Evolutionary conservation across 331 rosid genomes (phyloP), one percentile per base, ranked within the genome.

Genomic region (Rosa hybrid): DNA sequence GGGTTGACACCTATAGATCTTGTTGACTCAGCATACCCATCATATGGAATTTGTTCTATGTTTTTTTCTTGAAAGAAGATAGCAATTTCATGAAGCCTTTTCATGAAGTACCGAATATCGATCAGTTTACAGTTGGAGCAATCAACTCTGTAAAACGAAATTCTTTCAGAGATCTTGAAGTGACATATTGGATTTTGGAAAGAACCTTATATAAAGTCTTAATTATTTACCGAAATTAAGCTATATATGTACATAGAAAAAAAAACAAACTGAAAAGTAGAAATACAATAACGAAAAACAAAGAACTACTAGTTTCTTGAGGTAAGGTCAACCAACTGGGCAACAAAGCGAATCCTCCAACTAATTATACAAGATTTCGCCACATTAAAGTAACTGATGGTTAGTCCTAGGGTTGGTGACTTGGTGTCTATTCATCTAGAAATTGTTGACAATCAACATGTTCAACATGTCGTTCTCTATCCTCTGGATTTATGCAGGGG

Each of bases 1-100:
- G 9, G 74, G 77, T 49, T 50, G 48, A 46, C 60, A 56, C 59
- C 56, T n/a, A 9, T 13, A 54, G 68, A 83, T 75, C 68, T 21
- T 23, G 73, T 76, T 76, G 48, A 69, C 83, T 38, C 72, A 6
- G 1, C 67, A 59, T 2, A n/a, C 14, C 65, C 30, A 62, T n/a
- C 10, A 57, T 25, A 45, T 45, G 49, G 12, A 11, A 8, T 45
- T 45, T 45, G 12, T 42, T 42, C 4, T 42, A 30, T 42, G 45
- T 42, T 42, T 42, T 20, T 57, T 8, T 51, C 23, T 57, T 8
- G 23, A 57, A 2, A 4, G 49, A 45, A 45, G 49, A 45, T 12
- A n/a, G 13, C 63, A 57, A 20, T 57, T 57, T 34, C 39, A 34
- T 34, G 38, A 34, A 3, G 38, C 38, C 38, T 1, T 34, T 53